These are phyloP conservation scores for Pythium sukuiense DNA, from an alignment of 352 stramenopile genomes.

Conservation along the genomic window DNA sequence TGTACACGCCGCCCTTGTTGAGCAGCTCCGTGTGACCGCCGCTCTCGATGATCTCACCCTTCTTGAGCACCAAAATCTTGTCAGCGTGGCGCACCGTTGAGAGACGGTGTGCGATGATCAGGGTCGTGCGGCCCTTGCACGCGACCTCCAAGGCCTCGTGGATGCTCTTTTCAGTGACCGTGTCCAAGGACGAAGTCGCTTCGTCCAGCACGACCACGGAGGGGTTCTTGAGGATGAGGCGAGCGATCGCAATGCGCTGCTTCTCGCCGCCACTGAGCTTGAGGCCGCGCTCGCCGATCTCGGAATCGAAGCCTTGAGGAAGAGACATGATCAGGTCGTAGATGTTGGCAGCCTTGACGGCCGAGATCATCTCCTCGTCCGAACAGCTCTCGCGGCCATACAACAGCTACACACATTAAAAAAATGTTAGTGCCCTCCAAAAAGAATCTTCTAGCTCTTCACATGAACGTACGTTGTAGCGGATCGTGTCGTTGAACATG, in stretches of 20 bases:
- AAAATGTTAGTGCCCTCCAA: background rate
- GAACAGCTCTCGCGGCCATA: constrained; percentile 88
- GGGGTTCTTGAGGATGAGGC: constrained; percentile 77
- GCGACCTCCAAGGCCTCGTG: constrained; percentile 55
- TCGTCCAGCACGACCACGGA: constrained; percentile 79
- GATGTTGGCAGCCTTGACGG: constrained; percentile 91
- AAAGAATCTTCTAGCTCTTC: background rate
- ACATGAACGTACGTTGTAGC: constrained; percentile 89
- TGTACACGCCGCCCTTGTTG: constrained; percentile 33
- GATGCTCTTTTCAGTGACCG: constrained; percentile 68
- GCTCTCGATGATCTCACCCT: constrained; percentile 50
- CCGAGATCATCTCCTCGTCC: constrained; percentile 90
- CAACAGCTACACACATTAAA: constrained; percentile 68
- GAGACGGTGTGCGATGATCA: constrained; percentile 83
- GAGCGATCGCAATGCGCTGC: constrained; percentile 81
- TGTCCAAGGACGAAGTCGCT: constrained; percentile 78
- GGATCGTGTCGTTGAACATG: constrained; percentile 98
- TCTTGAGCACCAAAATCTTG: constrained; percentile 64
- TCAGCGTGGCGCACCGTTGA: constrained; percentile 76
- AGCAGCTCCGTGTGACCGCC: constrained; percentile 49
- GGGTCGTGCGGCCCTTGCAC: constrained; percentile 57
- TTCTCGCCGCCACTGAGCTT: constrained; percentile 84
- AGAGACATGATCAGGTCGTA: constrained; percentile 93
- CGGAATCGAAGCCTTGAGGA: constrained; percentile 90
- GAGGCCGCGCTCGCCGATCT: constrained; percentile 76